Base-by-base conservation (phyloP, 306 rosid species). In the Dalbergia cultrata region DNA sequence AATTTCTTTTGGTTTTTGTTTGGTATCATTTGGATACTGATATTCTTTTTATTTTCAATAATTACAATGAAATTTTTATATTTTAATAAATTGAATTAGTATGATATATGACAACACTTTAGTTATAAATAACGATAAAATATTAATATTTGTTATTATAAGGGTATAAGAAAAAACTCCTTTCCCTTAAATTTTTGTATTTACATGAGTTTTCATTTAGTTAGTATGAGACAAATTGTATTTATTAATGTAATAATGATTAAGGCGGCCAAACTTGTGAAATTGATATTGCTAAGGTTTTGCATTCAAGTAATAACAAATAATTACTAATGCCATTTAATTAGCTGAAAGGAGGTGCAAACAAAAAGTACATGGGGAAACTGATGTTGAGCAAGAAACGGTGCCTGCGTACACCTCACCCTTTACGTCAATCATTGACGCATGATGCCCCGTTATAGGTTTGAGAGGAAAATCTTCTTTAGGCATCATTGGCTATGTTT, bases 371-470 rank as follows among this genome's bases (percentile, higher is more conserved):
- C 52, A 77, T 50, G 21, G 17, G 37, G 64, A 68, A 81, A 14
- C 37, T 65, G 75, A 77, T 31, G 73, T 71, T 52, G 53, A 67
- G 79, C 70, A 82, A 54, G 81, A 79, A 75, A 76, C 70, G 67
- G 75, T 70, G 76, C 60, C 62, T 10, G 60, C 8, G 12, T 8
- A 70, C 75, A 77, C 75, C 65, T 71, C 82, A 64, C 60, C 65
- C 83, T 76, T 74, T 74, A 70, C 84, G 91, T 85, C 92, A 87
- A 90, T 86, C 86, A 85, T 84, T 80, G 68, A 71, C 75, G 84
- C 56, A 81, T 85, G 67, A 77, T 80, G 22, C 58, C 72, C 70
- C 34, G 57, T 41, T 82, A 62, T 63, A 76, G 78, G 63, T 64
- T 65, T 82, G 13, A 10, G 52, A 60, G 19, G 26, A 72, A 80